These are phyloP conservation scores for Metarhizium humberi DNA, from an alignment of 2,329 filamentous ascomycete species.

Conservation along the genomic window DNA sequence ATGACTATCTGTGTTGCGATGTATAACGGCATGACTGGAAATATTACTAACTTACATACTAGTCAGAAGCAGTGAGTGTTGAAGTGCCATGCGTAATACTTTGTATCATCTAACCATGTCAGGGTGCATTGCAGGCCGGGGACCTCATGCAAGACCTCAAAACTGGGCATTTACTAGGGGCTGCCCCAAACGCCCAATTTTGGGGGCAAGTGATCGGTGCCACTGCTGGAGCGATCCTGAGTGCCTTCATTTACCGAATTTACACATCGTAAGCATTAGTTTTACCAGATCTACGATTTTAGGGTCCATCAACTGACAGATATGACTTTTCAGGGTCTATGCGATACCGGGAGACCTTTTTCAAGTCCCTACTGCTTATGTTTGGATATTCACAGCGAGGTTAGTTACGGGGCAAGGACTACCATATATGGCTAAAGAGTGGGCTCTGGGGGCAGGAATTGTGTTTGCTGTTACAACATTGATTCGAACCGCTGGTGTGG, in stretches of 20 bases:
- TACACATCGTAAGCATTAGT: conserved; percentile 51
- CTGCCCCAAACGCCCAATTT: conserved; percentile 89
- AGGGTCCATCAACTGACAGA: not conserved
- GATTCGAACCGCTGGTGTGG: conserved; percentile 50
- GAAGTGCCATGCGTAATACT: not conserved
- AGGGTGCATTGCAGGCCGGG: conserved; percentile 81
- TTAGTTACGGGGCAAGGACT: conserved; percentile 86
- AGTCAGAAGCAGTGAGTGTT: conserved; percentile 30
- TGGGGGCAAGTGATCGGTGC: conserved; percentile 92
- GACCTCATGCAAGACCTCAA: conserved; percentile 97
- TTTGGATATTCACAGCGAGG: conserved; percentile 95
- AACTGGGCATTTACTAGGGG: conserved; percentile 86
- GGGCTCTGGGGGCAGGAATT: conserved; percentile 63
- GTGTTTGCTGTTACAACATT: conserved; percentile 67
- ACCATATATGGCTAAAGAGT: conserved; percentile 73
- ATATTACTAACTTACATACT: not conserved
- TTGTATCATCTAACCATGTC: conserved; percentile 4
- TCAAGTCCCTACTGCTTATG: conserved; percentile 87
- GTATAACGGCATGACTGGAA: not conserved
- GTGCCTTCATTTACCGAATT: conserved; percentile 77
- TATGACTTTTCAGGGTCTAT: conserved; percentile 53
- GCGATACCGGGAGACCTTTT: conserved; percentile 81
- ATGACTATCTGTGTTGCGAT: not conserved
- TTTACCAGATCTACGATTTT: not conserved
- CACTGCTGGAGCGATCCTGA: conserved; percentile 75